Percentiles rank a stretch among this genome's conserved stretches.
phyloP scores from a whole-genome alignment of 2,329 filamentous ascomycete genomes.

The Phaeophleospora eucalypticola region DNA sequence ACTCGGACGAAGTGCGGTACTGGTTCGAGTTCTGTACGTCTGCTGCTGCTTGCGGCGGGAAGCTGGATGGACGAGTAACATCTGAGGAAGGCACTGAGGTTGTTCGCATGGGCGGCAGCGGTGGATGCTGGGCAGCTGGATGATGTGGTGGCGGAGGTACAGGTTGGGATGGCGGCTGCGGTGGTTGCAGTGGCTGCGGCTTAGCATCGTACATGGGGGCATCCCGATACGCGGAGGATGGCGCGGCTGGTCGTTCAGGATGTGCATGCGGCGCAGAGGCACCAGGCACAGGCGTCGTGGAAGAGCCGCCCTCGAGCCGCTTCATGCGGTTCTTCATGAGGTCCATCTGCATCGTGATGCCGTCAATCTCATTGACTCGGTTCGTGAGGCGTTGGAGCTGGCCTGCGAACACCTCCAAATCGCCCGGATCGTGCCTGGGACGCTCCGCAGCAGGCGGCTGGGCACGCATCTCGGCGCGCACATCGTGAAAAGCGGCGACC shows the following conservation, averaged over 20 bases:
- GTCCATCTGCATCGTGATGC: slow-evolving; percentile 45
- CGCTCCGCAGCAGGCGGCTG: slow-evolving; percentile 19
- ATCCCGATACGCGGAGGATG: slow-evolving; percentile 3
- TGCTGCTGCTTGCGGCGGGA: slow-evolving; percentile 14
- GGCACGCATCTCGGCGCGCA: slow-evolving; percentile 35
- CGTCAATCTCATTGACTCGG: slow-evolving; percentile 46
- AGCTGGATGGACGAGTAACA: slow-evolving; percentile 11
- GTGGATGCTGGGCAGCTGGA: slow-evolving; percentile 3
- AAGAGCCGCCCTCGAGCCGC: slow-evolving; percentile 26
- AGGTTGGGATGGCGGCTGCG: slow-evolving; percentile 2
- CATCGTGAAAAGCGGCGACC: slow-evolving; percentile 32
- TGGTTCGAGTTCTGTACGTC: slow-evolving; percentile 14
- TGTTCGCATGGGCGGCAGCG: slow-evolving; percentile 28
- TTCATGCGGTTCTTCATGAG: slow-evolving; percentile 47
- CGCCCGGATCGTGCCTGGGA: slow-evolving; percentile 28
- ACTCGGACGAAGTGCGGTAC: slow-evolving; percentile 17
- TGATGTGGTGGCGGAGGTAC: slow-evolving; percentile 5
- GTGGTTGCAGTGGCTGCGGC: slow-evolving; percentile 9
- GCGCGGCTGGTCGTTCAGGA: not conserved
- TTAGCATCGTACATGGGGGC: slow-evolving; percentile 5
- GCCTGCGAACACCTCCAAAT: slow-evolving; percentile 43
- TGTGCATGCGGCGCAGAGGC: slow-evolving; percentile 8
- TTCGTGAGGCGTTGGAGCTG: slow-evolving; percentile 37
- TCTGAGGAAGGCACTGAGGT: slow-evolving; percentile 21
- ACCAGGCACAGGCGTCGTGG: slow-evolving; percentile 5